Conservation (phyloP, 768 basidiomycete species). For the Naganishia friedmannii region DNA sequence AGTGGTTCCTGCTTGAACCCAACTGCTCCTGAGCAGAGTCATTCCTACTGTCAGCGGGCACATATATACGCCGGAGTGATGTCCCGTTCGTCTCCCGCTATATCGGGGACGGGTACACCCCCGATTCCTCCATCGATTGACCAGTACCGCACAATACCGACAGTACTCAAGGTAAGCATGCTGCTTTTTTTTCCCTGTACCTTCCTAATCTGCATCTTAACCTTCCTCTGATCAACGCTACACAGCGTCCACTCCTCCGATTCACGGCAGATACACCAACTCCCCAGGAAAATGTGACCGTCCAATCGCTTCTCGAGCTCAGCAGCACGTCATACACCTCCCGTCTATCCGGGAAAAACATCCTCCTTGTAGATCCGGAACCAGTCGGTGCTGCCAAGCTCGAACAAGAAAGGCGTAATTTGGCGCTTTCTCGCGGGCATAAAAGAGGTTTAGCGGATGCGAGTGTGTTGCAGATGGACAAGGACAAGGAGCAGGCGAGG, state of each 20-base stretch:
- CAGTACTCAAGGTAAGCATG: slow-evolving; percentile 13
- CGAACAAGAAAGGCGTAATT: slow-evolving; percentile 27
- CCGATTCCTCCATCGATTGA: slow-evolving; percentile 15
- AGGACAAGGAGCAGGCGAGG: slow-evolving; percentile 32
- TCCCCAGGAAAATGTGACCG: background rate
- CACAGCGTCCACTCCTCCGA: slow-evolving; percentile 39
- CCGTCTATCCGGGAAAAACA: slow-evolving; percentile 39
- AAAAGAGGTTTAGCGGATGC: slow-evolving; percentile 23
- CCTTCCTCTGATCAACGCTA: background rate
- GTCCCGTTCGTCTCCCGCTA: background rate
- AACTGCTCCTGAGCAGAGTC: too few species aligned
- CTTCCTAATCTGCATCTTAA: background rate
- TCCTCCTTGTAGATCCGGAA: slow-evolving; percentile 32
- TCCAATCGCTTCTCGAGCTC: slow-evolving; percentile 35
- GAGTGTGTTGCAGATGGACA: slow-evolving; percentile 27
- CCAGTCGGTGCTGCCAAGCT: slow-evolving; percentile 1
- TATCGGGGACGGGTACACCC: background rate
- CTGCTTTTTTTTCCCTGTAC: background rate
- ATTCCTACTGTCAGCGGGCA: too few species aligned
- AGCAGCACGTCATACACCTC: slow-evolving; percentile 36
- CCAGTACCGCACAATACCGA: slow-evolving; percentile 25
- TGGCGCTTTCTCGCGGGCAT: slow-evolving; percentile 34
- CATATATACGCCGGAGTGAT: too few species aligned
- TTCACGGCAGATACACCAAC: slow-evolving; percentile 33
- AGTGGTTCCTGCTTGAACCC: too few species aligned